Conservation (phyloP, 2,329 filamentous ascomycete species). For the Didymella lethalis region DNA sequence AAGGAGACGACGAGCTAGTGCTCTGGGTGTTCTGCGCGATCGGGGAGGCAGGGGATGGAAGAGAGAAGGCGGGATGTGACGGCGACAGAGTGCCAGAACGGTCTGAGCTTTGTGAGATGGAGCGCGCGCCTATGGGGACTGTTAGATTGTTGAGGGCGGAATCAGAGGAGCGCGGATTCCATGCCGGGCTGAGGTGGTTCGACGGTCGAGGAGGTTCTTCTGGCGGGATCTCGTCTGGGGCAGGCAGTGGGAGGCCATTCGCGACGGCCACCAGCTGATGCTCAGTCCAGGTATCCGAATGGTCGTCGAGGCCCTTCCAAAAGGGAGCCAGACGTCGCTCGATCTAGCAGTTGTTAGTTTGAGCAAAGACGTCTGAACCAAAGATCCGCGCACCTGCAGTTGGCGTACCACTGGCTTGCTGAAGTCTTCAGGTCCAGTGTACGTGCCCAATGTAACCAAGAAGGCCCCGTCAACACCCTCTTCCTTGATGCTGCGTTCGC, state of each 20-base stretch:
- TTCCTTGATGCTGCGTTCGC: constrained; percentile 87
- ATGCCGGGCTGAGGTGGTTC: constrained; percentile 44
- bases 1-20: constrained; percentile 56
- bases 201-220: constrained; percentile 65
- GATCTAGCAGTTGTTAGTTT: constrained; percentile 67
- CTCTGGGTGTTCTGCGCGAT: constrained; percentile 54
- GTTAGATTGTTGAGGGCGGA: constrained; percentile 75
- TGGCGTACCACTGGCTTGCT: constrained; percentile 88
- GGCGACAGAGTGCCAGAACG: constrained; percentile 64
- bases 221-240: constrained; percentile 81
- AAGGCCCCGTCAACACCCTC: constrained; percentile 95
- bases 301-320: constrained; percentile 92
- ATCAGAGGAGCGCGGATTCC: constrained; percentile 60
- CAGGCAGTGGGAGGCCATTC: constrained; percentile 81
- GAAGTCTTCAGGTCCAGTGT: constrained; percentile 92
- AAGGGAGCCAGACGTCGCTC: constrained; percentile 93
- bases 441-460: constrained; percentile 91
- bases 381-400: constrained; percentile 72
- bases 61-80: constrained; percentile 68
- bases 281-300: constrained; percentile 88
- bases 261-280: constrained; percentile 93
- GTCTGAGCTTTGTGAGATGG: constrained; percentile 82
- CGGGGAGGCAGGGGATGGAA: constrained; percentile 66
- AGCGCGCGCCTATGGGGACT: constrained; percentile 79
- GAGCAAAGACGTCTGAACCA: constrained; percentile 17